Evolutionary conservation across 2,329 filamentous ascomycete species (phyloP).

Genomic region (Aurifilum marmelostoma): DNA sequence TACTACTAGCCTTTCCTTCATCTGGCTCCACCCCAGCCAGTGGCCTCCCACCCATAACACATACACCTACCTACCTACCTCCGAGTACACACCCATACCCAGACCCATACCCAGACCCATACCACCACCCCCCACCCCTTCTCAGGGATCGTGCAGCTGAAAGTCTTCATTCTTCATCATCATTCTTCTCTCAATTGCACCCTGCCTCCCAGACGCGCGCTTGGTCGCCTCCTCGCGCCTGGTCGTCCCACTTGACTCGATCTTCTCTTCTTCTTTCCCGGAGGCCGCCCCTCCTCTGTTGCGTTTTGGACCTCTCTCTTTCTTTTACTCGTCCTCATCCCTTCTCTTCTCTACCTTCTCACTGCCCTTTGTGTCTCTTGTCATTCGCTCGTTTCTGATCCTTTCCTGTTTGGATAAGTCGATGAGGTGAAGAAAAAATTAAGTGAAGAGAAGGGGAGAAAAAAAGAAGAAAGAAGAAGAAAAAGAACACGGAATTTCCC

Average conservation of each 20-base stretch:
- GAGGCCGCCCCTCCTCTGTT: background rate
- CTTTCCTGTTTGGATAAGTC: constrained; percentile 2
- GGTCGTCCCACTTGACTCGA: constrained; percentile 23
- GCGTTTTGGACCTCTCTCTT: background rate
- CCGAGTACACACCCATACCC: too few species aligned
- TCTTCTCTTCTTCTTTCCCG: background rate
- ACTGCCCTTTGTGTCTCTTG: constrained; percentile 10
- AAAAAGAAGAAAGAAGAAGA: background rate
- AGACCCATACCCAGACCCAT: background rate
- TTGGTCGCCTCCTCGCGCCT: constrained; percentile 35
- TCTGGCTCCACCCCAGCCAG: background rate
- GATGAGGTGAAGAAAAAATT: background rate
- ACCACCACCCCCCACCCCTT: background rate
- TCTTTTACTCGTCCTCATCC: constrained; percentile 3
- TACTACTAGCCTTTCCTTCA: constrained; percentile 2
- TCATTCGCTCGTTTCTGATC: constrained; percentile 26
- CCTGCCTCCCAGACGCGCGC: constrained; percentile 41
- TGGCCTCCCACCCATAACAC: background rate
- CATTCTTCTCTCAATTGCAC: constrained; percentile 9
- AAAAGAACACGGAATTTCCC: background rate
- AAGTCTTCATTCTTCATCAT: constrained; percentile 8
- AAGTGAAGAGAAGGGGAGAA: background rate
- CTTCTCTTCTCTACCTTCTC: background rate
- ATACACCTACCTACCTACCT: background rate
- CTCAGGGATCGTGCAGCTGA: constrained; percentile 1